These are phyloP conservation scores for Sutorius eximius DNA, from an alignment of 1,284 basidiomycete genomes.

Conservation along the genomic window DNA sequence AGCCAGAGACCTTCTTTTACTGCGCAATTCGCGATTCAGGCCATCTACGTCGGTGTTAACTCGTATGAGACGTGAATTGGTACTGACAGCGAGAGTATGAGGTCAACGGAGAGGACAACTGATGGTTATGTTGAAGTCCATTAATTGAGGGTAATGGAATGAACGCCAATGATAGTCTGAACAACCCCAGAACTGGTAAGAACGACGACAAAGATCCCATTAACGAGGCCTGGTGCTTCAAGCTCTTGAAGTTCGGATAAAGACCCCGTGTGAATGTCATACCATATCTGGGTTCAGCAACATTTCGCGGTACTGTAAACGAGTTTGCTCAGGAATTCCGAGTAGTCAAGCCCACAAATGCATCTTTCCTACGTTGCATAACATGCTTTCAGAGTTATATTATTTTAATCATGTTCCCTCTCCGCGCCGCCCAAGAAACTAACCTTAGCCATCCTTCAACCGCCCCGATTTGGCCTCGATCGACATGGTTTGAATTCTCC, in stretches of 20 bases:
- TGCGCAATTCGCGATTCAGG: slow-evolving; percentile 34
- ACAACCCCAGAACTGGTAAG: slow-evolving; percentile 41
- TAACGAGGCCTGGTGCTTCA: background rate
- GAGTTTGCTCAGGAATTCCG: background rate
- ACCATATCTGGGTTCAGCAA: background rate
- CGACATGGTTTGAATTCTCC: too few relatives aligned
- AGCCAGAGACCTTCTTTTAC: slow-evolving; percentile 88
- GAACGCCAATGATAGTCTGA: slow-evolving; percentile 51
- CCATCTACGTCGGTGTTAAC: background rate
- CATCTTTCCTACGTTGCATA: background rate
- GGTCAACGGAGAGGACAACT: slow-evolving; percentile 81
- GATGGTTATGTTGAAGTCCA: slow-evolving; percentile 61
- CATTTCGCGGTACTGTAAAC: too few relatives aligned
- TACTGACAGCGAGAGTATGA: slow-evolving; percentile 59
- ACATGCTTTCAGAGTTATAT: background rate
- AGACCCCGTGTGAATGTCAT: slow-evolving; percentile 5
- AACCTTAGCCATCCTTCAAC: too few relatives aligned
- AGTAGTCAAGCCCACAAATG: background rate
- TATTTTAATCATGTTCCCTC: too few relatives aligned
- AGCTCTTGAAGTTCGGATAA: background rate
- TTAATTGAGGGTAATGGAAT: slow-evolving; percentile 42
- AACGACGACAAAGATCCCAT: slow-evolving; percentile 19
- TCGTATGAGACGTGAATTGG: background rate
- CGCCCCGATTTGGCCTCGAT: too few relatives aligned
- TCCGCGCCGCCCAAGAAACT: too few relatives aligned